Percentiles rank a stretch among this genome's conserved stretches.
phyloP scores from a whole-genome alignment of 306 rosid genomes.

The Quercus suber region DNA sequence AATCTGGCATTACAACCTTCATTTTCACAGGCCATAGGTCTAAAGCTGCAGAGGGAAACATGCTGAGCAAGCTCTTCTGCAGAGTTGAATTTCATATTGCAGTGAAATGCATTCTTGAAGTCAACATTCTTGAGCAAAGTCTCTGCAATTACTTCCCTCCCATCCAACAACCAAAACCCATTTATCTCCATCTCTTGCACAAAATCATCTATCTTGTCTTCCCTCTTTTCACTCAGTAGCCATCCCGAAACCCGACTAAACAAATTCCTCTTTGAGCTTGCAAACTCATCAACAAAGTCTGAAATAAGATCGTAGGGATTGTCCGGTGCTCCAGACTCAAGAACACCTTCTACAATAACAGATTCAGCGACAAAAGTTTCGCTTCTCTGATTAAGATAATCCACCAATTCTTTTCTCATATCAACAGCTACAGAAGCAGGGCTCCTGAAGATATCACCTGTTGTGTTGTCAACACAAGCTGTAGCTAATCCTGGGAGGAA shows the following conservation, averaged over 20 bases:
- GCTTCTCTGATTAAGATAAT: conserved; percentile 57
- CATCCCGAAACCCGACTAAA: conserved; percentile 72
- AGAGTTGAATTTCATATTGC: conserved; percentile 45
- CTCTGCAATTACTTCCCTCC: conserved; percentile 50
- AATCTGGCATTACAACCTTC: conserved; percentile 66
- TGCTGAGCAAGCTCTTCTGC: conserved; percentile 53
- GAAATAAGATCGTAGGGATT: conserved; percentile 74
- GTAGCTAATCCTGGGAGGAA: conserved; percentile 74
- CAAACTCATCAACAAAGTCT: conserved; percentile 73
- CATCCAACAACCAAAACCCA: conserved; percentile 71
- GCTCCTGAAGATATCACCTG: conserved; percentile 60
- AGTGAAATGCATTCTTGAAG: conserved; percentile 53
- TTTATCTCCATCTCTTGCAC: conserved; percentile 71
- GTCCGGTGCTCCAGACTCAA: conserved; percentile 47
- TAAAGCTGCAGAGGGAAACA: conserved; percentile 43
- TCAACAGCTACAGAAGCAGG: conserved; percentile 74
- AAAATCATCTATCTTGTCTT: conserved; percentile 83
- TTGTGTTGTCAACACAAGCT: conserved; percentile 75
- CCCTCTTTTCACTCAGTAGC: conserved; percentile 76
- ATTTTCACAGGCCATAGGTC: conserved; percentile 48
- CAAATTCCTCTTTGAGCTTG: conserved; percentile 57
- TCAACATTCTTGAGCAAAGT: conserved; percentile 71
- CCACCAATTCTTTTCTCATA: conserved; percentile 77
- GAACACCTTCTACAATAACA: conserved; percentile 54
- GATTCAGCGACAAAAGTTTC: conserved; percentile 71